Evolutionary conservation across 805 yeast genomes (phyloP).

Genomic region (Myxozyma sirexii): DNA sequence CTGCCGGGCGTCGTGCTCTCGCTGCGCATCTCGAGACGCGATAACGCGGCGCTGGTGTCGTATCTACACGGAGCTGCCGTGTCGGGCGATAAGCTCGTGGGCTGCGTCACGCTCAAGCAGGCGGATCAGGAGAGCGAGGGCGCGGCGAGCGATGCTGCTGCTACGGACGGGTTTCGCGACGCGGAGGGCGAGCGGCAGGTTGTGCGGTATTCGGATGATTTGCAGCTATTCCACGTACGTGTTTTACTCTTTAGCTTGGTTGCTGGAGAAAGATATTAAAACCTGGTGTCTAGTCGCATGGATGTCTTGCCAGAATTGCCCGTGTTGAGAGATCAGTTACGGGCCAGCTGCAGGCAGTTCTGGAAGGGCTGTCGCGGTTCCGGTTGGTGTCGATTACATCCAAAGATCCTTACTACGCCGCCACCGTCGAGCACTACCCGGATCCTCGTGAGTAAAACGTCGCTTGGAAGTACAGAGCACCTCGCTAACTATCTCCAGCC

Average conservation of each 20-base stretch:
- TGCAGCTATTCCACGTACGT: conserved; percentile 11
- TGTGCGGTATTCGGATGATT: background rate
- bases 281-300: conserved; percentile 8
- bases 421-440: background rate
- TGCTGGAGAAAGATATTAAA: too few species aligned
- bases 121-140: background rate
- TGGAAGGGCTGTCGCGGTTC: conserved; percentile 36
- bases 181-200: background rate
- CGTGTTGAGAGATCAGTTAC: conserved; percentile 33
- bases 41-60: conserved; percentile 18
- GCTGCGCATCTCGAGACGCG: conserved; percentile 14
- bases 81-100: conserved; percentile 8
- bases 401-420: background rate
- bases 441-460: conserved; percentile 7
- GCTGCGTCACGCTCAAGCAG: conserved; percentile 12
- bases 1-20: conserved; percentile 25
- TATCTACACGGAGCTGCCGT: background rate
- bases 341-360: conserved; percentile 24
- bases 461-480: too few species aligned
- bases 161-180: conserved; percentile 7
- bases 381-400: background rate
- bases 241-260: background rate
- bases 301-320: conserved; percentile 33
- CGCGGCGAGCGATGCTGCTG: conserved; percentile 10
- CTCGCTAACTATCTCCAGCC: conserved; percentile 11